These are phyloP conservation scores for Lipomyces mesembrius DNA, from an alignment of 805 yeast genomes.

Conservation along the genomic window DNA sequence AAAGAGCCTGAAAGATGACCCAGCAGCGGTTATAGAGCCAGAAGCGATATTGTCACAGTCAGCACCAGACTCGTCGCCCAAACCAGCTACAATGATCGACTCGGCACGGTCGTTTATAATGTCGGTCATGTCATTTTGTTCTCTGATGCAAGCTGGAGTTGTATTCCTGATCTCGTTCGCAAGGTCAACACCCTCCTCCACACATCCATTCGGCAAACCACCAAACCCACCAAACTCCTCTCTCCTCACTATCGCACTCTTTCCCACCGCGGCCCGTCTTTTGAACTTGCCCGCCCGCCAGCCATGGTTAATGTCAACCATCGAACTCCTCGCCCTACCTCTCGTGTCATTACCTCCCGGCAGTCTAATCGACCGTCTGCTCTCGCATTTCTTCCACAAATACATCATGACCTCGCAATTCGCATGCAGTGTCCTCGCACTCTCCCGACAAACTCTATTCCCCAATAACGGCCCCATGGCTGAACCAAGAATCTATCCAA, in stretches of 20 bases:
- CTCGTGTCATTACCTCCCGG: slow-evolving; percentile 34
- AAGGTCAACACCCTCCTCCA: slow-evolving; percentile 10
- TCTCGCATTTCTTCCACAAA: slow-evolving; percentile 28
- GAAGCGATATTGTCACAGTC: slow-evolving; percentile 2
- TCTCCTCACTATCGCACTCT: slow-evolving; percentile 34
- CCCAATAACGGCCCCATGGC: slow-evolving; percentile 59
- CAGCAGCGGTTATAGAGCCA: background rate
- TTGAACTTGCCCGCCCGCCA: slow-evolving; percentile 33
- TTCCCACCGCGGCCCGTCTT: slow-evolving; percentile 34
- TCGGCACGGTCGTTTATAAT: slow-evolving; percentile 4
- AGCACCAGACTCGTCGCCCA: background rate
- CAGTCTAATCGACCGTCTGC: slow-evolving; percentile 29
- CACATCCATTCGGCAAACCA: background rate
- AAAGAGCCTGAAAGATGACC: slow-evolving; percentile 22
- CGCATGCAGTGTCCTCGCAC: slow-evolving; percentile 38
- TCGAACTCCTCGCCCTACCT: slow-evolving; percentile 32
- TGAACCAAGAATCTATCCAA: slow-evolving; percentile 52
- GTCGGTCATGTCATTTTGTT: slow-evolving; percentile 18
- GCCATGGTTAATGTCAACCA: slow-evolving; percentile 37
- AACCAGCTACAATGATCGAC: background rate
- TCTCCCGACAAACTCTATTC: slow-evolving; percentile 50
- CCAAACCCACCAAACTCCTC: slow-evolving; percentile 15
- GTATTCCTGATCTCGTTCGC: slow-evolving; percentile 25
- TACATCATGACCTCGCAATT: slow-evolving; percentile 30
- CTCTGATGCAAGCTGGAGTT: slow-evolving; percentile 26